Evolutionary conservation across 257 asterid species (phyloP), one percentile per base, ranked within the genome.

Genomic region (Craterostigma plantagineum): DNA sequence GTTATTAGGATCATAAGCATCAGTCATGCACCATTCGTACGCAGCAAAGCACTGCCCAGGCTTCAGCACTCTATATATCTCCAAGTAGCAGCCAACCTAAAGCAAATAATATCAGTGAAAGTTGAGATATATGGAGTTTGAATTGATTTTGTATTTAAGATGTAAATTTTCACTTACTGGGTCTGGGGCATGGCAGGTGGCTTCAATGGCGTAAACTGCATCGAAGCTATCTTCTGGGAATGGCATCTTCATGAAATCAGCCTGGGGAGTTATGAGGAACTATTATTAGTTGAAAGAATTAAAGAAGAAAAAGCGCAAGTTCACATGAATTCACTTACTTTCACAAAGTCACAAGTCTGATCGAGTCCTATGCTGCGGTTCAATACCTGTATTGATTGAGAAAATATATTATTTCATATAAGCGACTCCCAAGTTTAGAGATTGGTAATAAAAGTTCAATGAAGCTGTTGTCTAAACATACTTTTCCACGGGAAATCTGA

Each of bases 21-120:
- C 92, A 15, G 94, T 90, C 99, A 90, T 83, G 70, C 99, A 90
- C 99, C 99, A 90, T 56, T 90, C 99, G 33, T 90, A 90, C 13
- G 95, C 99, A 50, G 99, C 95, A 53, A 90, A 90, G 59, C 81
- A 73, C 54, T 83, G 99, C 35, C 99, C 99, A 10, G 99, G 99
- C 65, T 79, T 90, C 49, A 90, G 74, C 33, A 90, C 92, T 51
- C 99, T 70, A 58, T 75, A 70, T 49, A 90, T 54, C 70, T 90
- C 99, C 61, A 69, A 76, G 57, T 90, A 90, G 78, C 99, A 83
- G 44, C 82, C 95, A 34, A 90, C 99, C 98, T 90, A 49, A 41
- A 58, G 10, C 14, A 30, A 43, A 10, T 4, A n/a, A 18, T 6
- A 43, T 11, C 13, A 41, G 6, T 1, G 3, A 10, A 11, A n/a